A percentile compares a stretch with the other conserved stretches of the same genome.
phyloP scores from a whole-genome alignment of 1,139 yeast species.

The Debaryomyces sp. region DNA sequence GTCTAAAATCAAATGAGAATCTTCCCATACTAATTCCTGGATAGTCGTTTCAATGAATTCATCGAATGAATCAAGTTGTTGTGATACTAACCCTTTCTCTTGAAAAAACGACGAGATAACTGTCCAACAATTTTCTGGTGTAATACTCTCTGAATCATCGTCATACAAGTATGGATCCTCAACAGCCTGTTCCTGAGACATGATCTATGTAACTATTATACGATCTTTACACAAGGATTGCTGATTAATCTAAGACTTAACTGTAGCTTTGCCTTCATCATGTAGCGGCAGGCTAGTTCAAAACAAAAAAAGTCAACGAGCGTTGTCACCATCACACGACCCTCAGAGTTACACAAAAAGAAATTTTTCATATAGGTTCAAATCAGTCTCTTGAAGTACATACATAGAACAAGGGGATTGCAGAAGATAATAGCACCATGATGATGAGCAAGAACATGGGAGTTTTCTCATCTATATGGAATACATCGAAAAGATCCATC shows the following conservation, averaged over 20 bases:
- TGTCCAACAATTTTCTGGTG: slow-evolving; percentile 99
- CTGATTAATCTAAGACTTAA: slow-evolving; percentile 5
- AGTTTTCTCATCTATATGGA: slow-evolving; percentile 13
- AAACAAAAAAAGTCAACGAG: slow-evolving; percentile 12
- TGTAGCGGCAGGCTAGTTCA: background rate
- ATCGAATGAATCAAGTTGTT: slow-evolving; percentile 96
- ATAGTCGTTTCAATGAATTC: slow-evolving; percentile 96
- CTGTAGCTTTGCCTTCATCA: slow-evolving; percentile 9
- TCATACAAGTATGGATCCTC: slow-evolving; percentile 72
- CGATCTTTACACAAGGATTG: slow-evolving; percentile 3
- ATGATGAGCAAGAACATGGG: slow-evolving; percentile 10
- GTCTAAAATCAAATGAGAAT: slow-evolving; percentile 88
- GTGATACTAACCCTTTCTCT: slow-evolving; percentile 96
- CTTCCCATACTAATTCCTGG: slow-evolving; percentile 96
- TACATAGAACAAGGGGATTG: background rate
- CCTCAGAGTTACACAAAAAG: slow-evolving; percentile 14
- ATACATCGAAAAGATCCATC: slow-evolving; percentile 22
- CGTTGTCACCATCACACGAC: slow-evolving; percentile 7
- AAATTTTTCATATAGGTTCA: slow-evolving; percentile 11
- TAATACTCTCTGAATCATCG: slow-evolving; percentile 70
- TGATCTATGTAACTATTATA: slow-evolving; percentile 7
- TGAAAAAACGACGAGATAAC: slow-evolving; percentile 95
- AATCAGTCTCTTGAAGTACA: background rate
- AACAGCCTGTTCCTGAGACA: slow-evolving; percentile 22
- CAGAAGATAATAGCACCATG: background rate